Evolutionary conservation across 2,329 filamentous ascomycete species (phyloP).

Genomic region (Fusarium graminum): DNA sequence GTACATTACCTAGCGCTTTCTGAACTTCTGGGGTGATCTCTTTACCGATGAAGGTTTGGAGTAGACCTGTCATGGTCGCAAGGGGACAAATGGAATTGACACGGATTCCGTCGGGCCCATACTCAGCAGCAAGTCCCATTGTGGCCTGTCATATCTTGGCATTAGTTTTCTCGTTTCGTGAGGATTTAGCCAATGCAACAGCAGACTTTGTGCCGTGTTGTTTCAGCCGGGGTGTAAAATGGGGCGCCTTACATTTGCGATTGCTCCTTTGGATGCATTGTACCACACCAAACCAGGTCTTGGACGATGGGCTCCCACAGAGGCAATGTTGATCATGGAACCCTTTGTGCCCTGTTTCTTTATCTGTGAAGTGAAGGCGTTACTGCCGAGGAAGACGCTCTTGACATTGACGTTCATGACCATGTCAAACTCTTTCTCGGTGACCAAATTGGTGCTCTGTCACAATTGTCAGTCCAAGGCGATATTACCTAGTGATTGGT

Average conservation of each 20-base stretch:
- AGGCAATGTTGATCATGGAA: constrained; percentile 31
- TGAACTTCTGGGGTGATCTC: constrained; percentile 73
- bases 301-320: constrained; percentile 57
- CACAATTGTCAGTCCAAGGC: background rate
- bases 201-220: background rate
- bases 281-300: constrained; percentile 76
- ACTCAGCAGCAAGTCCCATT: constrained; percentile 76
- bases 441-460: constrained; percentile 21
- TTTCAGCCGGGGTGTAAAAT: background rate
- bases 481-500: too few relatives aligned
- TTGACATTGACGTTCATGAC: constrained; percentile 22
- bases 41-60: constrained; percentile 66
- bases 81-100: constrained; percentile 80
- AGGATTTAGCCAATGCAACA: background rate
- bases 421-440: constrained; percentile 17
- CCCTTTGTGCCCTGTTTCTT: constrained; percentile 17
- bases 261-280: constrained; percentile 76
- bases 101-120: constrained; percentile 77
- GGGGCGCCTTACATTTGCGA: constrained; percentile 61
- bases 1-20: constrained; percentile 67
- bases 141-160: constrained; percentile 51
- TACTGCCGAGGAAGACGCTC: constrained; percentile 15
- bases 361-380: constrained; percentile 5
- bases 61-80: constrained; percentile 58
- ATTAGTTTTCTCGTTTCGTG: constrained; percentile 6